phyloP scores from a whole-genome alignment of 1,284 basidiomycete genomes.

The Fomes fomentarius region DNA sequence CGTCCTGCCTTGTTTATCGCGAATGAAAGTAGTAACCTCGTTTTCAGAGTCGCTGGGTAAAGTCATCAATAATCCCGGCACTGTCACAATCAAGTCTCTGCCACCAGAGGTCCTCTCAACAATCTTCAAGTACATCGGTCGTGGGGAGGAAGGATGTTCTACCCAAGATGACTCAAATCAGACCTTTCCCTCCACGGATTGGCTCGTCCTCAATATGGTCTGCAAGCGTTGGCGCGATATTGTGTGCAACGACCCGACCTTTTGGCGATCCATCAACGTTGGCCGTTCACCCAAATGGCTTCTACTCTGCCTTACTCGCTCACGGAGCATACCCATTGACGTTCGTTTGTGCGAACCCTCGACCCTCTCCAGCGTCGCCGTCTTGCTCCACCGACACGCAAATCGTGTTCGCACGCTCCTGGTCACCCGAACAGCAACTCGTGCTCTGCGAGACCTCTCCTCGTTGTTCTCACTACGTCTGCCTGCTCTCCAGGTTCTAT shows the following conservation, averaged over 20 bases:
- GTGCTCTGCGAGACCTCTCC: not conserved
- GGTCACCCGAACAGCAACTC: not conserved
- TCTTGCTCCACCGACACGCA: not conserved
- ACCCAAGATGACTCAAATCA: no score
- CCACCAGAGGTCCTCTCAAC: no score
- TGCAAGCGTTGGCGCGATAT: not conserved
- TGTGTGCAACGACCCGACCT: not conserved
- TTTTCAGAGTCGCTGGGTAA: no score
- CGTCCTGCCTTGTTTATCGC: no score
- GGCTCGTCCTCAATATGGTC: not conserved
- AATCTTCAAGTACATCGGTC: no score
- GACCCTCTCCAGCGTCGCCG: not conserved
- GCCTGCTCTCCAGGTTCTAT: not conserved
- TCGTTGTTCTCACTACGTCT: not conserved
- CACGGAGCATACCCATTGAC: not conserved
- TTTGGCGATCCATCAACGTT: constrained; percentile 1
- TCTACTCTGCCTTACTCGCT: not conserved
- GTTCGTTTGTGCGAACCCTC: not conserved
- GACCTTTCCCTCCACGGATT: not conserved
- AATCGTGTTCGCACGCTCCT: not conserved
- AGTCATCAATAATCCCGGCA: no score
- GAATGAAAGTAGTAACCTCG: no score
- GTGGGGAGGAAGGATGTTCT: no score
- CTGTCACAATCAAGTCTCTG: no score
- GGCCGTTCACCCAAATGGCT: not conserved